These are phyloP conservation scores for Calocybe cyanea DNA, from an alignment of 768 basidiomycete genomes.

Conservation along the genomic window DNA sequence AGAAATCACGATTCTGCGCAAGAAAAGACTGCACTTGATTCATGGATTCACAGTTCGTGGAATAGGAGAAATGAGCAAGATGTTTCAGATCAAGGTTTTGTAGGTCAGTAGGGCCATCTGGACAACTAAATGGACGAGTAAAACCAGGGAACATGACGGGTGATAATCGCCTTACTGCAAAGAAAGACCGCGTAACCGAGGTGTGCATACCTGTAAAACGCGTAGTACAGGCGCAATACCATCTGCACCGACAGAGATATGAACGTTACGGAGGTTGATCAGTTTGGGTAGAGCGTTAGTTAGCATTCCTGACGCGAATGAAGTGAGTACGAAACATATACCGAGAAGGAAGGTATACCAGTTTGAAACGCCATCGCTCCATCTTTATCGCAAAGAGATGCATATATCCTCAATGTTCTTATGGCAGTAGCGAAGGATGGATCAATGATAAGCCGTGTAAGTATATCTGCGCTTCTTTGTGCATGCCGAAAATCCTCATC, in stretches of 20 bases:
- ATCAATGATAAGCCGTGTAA: slow-evolving; percentile 64
- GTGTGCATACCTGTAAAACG: slow-evolving; percentile 46
- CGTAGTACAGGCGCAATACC: slow-evolving; percentile 49
- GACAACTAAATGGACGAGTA: slow-evolving; percentile 28
- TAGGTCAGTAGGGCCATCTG: slow-evolving; percentile 41
- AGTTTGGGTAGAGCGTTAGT: slow-evolving; percentile 66
- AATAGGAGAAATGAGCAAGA: slow-evolving; percentile 56
- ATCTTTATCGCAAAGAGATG: slow-evolving; percentile 42
- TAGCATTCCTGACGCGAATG: slow-evolving; percentile 50
- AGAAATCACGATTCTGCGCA: slow-evolving; percentile 44
- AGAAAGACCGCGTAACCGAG: slow-evolving; percentile 53
- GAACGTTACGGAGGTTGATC: slow-evolving; percentile 53
- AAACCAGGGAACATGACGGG: neutral
- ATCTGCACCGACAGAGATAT: slow-evolving; percentile 55
- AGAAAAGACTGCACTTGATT: slow-evolving; percentile 43
- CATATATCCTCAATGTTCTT: slow-evolving; percentile 55
- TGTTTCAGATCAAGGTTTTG: slow-evolving; percentile 48
- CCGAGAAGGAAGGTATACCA: slow-evolving; percentile 32
- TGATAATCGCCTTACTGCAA: slow-evolving; percentile 38
- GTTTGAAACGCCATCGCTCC: slow-evolving; percentile 61
- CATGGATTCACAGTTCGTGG: slow-evolving; percentile 38
- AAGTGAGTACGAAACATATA: neutral
- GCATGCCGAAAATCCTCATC: slow-evolving; percentile 50
- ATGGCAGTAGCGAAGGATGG: slow-evolving; percentile 54
- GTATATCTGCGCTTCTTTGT: slow-evolving; percentile 66